These are phyloP conservation scores for Jaltomata sinuosa DNA, from an alignment of 257 asterid species.

Conservation along the genomic window DNA sequence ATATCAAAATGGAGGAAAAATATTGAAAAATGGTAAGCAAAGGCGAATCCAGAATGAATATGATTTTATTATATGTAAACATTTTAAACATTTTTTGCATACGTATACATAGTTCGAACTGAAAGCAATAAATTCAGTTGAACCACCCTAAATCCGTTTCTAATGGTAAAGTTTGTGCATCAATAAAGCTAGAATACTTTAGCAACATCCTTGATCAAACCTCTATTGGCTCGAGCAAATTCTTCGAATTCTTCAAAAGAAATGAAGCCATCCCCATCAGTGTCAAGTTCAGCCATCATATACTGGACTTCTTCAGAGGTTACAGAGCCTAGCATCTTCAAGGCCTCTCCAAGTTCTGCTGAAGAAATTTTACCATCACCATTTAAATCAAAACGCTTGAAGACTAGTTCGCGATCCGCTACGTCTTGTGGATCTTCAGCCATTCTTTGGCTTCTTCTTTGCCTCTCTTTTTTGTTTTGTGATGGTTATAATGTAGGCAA, in stretches of 20 bases:
- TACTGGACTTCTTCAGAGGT: slow-evolving; percentile 52
- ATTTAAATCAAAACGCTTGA: slow-evolving; percentile 69
- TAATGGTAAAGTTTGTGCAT: background rate
- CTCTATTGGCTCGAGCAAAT: slow-evolving; percentile 62
- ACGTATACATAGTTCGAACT: background rate
- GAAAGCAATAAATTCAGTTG: background rate
- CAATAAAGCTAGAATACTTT: slow-evolving; percentile 46
- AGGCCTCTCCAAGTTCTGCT: slow-evolving; percentile 63
- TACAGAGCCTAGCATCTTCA: slow-evolving; percentile 66
- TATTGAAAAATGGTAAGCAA: background rate
- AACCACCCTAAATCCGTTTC: background rate
- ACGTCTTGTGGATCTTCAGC: slow-evolving; percentile 51
- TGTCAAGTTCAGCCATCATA: slow-evolving; percentile 81
- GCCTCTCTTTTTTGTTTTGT: background rate
- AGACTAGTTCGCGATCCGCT: slow-evolving; percentile 58
- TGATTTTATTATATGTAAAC: background rate
- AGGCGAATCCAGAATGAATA: background rate
- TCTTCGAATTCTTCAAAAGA: slow-evolving; percentile 55
- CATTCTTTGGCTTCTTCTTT: slow-evolving; percentile 21
- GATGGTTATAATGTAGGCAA: background rate
- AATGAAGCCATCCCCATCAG: slow-evolving; percentile 76
- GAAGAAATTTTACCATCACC: slow-evolving; percentile 82
- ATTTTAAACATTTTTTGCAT: background rate
- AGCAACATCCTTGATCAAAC: slow-evolving; percentile 66
- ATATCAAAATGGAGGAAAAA: background rate